phyloP scores from a whole-genome alignment of 163 green algal species.

The Scenedesmus sp. region DNA sequence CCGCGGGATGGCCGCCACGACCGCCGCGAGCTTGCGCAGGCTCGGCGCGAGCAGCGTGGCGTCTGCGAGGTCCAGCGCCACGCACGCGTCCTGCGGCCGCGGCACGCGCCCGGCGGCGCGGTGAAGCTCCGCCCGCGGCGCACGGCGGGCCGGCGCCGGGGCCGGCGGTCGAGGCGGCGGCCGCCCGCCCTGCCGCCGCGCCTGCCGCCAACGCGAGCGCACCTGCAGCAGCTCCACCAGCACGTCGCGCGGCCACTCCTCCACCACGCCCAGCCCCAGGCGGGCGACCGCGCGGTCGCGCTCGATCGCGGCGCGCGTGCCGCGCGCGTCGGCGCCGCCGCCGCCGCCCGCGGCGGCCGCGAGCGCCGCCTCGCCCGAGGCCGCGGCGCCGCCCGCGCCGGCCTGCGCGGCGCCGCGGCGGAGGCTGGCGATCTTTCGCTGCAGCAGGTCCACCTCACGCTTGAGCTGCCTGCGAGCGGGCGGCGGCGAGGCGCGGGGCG shows the following conservation, averaged over 20 bases:
- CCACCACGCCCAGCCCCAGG: constrained; percentile 65
- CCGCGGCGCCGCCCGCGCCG: constrained; percentile 52
- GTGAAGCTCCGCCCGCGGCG: neutral
- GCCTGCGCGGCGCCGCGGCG: constrained; percentile 28
- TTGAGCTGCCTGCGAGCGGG: constrained; percentile 48
- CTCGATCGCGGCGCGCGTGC: constrained; percentile 51
- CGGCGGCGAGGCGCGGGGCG: no score
- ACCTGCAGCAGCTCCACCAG: constrained; percentile 74
- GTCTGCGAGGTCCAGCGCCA: constrained; percentile 72
- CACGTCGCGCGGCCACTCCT: constrained; percentile 63
- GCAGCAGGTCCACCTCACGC: constrained; percentile 72
- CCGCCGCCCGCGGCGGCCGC: constrained; percentile 6
- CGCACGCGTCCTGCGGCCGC: constrained; percentile 75
- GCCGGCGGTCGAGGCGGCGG: no score
- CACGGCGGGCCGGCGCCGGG: neutral
- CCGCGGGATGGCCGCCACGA: constrained; percentile 59
- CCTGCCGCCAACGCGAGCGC: no score
- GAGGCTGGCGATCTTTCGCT: constrained; percentile 56
- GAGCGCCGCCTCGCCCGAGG: constrained; percentile 56
- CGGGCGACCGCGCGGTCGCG: constrained; percentile 70
- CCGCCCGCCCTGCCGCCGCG: no score
- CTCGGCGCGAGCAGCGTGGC: constrained; percentile 60
- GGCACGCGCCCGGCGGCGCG: neutral
- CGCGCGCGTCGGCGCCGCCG: neutral
- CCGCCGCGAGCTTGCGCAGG: constrained; percentile 57